phyloP scores from a whole-genome alignment of 1,139 yeast species.

The Pneumocystis carinii region DNA sequence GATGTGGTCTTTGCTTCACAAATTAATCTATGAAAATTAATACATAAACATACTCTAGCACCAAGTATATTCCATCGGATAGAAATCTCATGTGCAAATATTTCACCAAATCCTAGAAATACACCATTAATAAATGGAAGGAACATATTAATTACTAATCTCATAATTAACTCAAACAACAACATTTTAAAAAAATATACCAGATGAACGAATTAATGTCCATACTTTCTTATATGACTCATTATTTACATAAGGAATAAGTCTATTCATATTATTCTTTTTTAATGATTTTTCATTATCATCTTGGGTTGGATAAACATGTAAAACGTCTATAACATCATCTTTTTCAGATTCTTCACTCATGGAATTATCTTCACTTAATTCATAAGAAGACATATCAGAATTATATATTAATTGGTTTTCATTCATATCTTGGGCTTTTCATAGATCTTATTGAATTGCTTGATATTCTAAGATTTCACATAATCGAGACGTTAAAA shows the following conservation, averaged over 20 bases:
- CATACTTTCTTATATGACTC: not conserved
- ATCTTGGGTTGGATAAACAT: not conserved
- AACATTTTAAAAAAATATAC: not conserved
- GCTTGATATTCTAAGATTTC: not conserved
- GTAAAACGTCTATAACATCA: not conserved
- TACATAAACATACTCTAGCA: constrained; percentile 37
- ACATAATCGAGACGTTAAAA: not conserved
- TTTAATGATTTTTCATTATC: not conserved
- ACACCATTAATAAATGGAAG: constrained; percentile 86
- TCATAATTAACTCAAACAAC: not conserved
- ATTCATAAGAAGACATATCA: not conserved
- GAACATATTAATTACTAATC: constrained; percentile 46
- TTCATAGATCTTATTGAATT: not conserved
- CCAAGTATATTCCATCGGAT: constrained; percentile 67
- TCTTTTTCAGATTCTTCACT: not conserved
- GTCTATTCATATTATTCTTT: not conserved
- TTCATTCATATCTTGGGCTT: not conserved
- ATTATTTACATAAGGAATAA: not conserved
- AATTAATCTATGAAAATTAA: not conserved
- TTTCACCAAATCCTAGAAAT: constrained; percentile 95
- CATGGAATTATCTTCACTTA: not conserved
- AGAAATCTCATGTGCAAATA: constrained; percentile 84
- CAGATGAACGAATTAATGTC: not conserved
- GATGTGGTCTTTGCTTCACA: not conserved
- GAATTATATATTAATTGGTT: not conserved